phyloP scores from a whole-genome alignment of 805 yeast genomes.

The Scheffersomyces amazonensis region DNA sequence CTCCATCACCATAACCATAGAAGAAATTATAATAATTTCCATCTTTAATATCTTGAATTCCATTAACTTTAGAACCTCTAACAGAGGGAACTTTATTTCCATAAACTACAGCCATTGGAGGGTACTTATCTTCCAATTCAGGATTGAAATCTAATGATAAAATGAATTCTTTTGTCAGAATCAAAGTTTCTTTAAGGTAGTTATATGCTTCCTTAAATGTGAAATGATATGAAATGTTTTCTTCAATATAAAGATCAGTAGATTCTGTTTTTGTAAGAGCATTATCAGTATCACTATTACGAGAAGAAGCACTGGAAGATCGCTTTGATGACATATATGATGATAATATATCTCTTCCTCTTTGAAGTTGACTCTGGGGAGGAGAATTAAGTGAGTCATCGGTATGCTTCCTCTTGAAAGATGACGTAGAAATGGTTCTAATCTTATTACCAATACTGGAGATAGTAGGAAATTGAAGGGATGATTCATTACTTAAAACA shows the following conservation, averaged over 20 bases:
- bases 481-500: not conserved
- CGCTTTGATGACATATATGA: not conserved
- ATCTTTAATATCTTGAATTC: slow-evolving; percentile 56
- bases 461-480: not conserved
- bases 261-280: not conserved
- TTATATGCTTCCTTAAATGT: slow-evolving; percentile 58
- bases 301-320: not conserved
- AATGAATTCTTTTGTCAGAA: slow-evolving; percentile 55
- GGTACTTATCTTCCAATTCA: slow-evolving; percentile 50
- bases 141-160: slow-evolving; percentile 54
- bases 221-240: slow-evolving; percentile 13
- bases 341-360: not conserved
- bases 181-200: slow-evolving; percentile 62
- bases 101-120: slow-evolving; percentile 81
- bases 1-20: slow-evolving; percentile 94
- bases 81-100: slow-evolving; percentile 85
- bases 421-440: not conserved
- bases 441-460: slow-evolving; percentile 5
- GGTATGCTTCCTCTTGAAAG: not conserved
- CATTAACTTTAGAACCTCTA: slow-evolving; percentile 68
- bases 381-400: not conserved
- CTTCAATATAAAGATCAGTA: not conserved
- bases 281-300: not conserved
- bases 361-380: not conserved
- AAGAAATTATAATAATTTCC: slow-evolving; percentile 76